Evolutionary conservation across 2,329 filamentous ascomycete species (phyloP), one percentile per base, ranked within the genome.

Genomic region (Fusarium euwallaceae): DNA sequence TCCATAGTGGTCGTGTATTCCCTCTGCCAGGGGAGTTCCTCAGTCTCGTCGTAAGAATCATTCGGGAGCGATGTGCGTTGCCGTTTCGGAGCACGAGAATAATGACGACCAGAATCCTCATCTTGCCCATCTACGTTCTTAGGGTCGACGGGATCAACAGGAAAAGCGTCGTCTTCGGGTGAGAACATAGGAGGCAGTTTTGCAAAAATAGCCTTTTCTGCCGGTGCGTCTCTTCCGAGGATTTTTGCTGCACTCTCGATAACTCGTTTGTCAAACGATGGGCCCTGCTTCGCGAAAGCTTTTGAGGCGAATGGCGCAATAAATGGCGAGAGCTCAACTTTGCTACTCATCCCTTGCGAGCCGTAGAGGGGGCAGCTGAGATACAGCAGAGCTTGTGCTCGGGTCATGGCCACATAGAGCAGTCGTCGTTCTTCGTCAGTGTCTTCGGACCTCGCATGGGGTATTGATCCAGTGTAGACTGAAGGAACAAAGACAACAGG

Each of bases 361-460:
- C 91, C 92, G 75, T 91, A 92, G 41, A 92, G 82, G 0, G 95
- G 94, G 74, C 91, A 94, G 81, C 95, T 98, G 64, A 98, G 86
- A 78, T 98, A 98, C 2, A 99, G 85, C 34, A 98, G 84, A 1
- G 91, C 92, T 81, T 98, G 92, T 8, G 97, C 96, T 80, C 96
- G 88, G 4, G 96, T 99, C 95, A 99, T 98, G 32, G 95, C 96
- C 16, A 99, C 97, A 78, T 98, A 99, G 0, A 99, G 87, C 55
- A 99, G 84, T 32, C 96, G 89, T 69, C 97, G 88, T 81, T 99
- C 96, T 82, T 99, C 96, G 66, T 96, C 93, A 4, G 88, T 87
- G 80, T 98, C 94, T 55, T 98, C 95, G 2, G 95, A 90, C 76
- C 95, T 89, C 2, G 92, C 93, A 81, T 98, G 96, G 6, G 96